phyloP scores from a whole-genome alignment of 2,329 filamentous ascomycete genomes.

The Sordariomycetes sp. region DNA sequence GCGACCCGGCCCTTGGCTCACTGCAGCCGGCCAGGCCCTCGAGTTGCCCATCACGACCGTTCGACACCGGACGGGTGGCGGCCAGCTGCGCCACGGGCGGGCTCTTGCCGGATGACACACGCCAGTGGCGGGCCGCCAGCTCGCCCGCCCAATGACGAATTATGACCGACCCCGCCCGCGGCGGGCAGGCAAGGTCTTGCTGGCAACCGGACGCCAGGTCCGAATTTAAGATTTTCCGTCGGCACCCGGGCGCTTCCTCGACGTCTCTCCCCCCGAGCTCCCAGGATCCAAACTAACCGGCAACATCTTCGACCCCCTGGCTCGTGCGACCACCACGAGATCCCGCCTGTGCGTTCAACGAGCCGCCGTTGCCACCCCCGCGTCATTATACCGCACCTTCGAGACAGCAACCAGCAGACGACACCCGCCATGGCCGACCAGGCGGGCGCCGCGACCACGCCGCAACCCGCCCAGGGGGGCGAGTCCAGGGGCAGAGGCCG shows the following conservation, averaged over 20 bases:
- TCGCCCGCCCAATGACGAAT: background rate
- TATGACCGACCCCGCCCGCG: background rate
- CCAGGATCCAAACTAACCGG: background rate
- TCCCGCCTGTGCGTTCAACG: background rate
- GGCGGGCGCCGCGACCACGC: background rate
- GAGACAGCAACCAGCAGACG: background rate
- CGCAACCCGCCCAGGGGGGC: background rate
- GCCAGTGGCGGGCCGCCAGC: background rate
- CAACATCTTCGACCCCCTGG: background rate
- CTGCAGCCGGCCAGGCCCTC: background rate
- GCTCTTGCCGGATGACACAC: background rate
- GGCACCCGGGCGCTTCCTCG: background rate
- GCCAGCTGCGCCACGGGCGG: background rate
- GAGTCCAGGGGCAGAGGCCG: constrained; percentile 11
- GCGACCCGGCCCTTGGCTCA: too few relatives aligned
- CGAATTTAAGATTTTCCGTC: background rate
- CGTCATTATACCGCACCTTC: background rate
- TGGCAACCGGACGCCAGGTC: background rate
- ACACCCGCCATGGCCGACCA: background rate
- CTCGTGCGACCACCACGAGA: background rate
- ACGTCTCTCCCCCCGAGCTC: background rate
- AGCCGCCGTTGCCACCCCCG: background rate
- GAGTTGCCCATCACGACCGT: background rate
- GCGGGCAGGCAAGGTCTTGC: background rate
- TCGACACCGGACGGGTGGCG: background rate